Conservation (phyloP, 1,139 yeast genomes). For the Debaryomycetaceae sp. region DNA sequence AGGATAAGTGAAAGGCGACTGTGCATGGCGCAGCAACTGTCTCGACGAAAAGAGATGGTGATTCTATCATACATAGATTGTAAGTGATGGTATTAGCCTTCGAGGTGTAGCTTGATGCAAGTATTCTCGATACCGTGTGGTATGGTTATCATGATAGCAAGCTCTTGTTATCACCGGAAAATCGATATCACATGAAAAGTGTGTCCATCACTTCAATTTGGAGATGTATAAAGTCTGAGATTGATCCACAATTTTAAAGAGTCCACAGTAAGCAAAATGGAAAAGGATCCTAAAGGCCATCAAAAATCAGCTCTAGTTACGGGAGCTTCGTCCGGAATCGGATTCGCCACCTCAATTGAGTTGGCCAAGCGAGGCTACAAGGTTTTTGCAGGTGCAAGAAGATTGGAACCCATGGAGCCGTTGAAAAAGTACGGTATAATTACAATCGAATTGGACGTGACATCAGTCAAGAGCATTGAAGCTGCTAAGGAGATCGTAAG, state of each 20-base stretch:
- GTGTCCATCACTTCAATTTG: not conserved
- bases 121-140: no score
- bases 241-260: no score
- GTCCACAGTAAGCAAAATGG: not conserved
- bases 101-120: no score
- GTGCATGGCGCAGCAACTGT: no score
- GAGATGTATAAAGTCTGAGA: no score
- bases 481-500: slow-evolving; percentile 39
- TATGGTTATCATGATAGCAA: no score
- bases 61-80: no score
- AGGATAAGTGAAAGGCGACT: no score
- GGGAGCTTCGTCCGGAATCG: slow-evolving; percentile 84
- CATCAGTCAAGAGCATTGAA: slow-evolving; percentile 47
- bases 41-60: no score
- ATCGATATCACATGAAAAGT: not conserved
- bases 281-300: slow-evolving; percentile 9
- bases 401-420: slow-evolving; percentile 59
- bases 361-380: slow-evolving; percentile 59
- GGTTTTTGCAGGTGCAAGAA: slow-evolving; percentile 62
- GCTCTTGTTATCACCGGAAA: not conserved
- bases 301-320: slow-evolving; percentile 57
- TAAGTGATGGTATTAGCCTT: no score
- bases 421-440: slow-evolving; percentile 34
- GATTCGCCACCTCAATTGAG: slow-evolving; percentile 62
- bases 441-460: slow-evolving; percentile 42